Evolutionary conservation across 208 protist species (phyloP).

Genomic region (Crithidia bombi): DNA sequence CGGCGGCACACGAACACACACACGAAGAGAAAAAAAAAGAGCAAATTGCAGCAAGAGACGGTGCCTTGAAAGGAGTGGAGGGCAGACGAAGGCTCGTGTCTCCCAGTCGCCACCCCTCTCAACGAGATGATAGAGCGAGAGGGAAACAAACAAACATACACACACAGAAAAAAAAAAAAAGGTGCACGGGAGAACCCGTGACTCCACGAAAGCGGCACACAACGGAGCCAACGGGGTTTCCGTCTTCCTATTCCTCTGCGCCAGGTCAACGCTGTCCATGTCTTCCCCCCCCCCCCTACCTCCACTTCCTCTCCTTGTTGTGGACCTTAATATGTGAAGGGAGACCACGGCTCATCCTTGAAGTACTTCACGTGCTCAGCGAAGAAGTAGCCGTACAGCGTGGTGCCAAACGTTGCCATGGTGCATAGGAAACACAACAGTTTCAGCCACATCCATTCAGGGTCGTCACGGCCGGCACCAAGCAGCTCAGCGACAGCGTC

Average conservation of each 20-base stretch:
- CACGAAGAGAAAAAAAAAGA: neutral
- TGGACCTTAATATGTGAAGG: constrained; percentile 34
- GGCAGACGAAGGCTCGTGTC: no score
- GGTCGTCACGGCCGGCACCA: constrained; percentile 55
- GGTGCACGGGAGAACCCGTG: no score
- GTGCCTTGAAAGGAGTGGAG: neutral
- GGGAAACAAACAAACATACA: no score
- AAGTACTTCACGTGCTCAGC: constrained; percentile 82
- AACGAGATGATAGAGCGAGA: neutral
- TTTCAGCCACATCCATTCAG: constrained; percentile 88
- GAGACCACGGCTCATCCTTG: constrained; percentile 89
- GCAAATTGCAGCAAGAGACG: neutral
- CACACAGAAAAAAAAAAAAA: no score
- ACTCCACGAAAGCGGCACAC: no score
- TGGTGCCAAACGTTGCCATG: constrained; percentile 70
- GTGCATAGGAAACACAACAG: constrained; percentile 83
- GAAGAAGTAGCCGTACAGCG: constrained; percentile 75
- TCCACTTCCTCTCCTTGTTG: no score
- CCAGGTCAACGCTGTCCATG: no score
- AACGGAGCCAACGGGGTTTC: no score
- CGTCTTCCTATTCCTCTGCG: no score
- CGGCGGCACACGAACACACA: no score
- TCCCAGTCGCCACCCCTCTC: no score
- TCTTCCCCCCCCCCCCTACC: no score
- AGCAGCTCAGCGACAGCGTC: constrained; percentile 61